Percentiles rank a stretch among this genome's conserved stretches.
phyloP scores from a whole-genome alignment of 129 eudicot genomes.

The Centrapalus pauciflorus region DNA sequence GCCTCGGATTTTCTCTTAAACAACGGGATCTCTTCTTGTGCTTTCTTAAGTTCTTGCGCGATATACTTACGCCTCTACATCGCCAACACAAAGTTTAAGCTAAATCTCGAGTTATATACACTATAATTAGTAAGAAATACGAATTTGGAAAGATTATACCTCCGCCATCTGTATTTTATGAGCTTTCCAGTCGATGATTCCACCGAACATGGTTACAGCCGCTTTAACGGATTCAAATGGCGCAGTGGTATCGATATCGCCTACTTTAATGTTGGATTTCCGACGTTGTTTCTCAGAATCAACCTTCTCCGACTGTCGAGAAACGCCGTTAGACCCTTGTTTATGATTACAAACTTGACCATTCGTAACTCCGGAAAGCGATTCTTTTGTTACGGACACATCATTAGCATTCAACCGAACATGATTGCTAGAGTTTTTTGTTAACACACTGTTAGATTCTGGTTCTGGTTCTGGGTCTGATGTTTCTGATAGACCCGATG shows the following conservation, averaged over 20 bases:
- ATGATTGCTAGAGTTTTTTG: background rate
- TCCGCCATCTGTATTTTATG: slow-evolving; percentile 42
- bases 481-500: background rate
- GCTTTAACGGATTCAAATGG: slow-evolving; percentile 65
- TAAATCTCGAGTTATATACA: background rate
- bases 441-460: background rate
- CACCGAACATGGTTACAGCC: slow-evolving; percentile 66
- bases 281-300: slow-evolving; percentile 1
- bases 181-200: slow-evolving; percentile 59
- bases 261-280: slow-evolving; percentile 7
- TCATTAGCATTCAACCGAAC: background rate
- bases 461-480: slow-evolving; percentile 17
- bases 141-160: slow-evolving; percentile 17
- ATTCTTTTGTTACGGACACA: slow-evolving; percentile 7
- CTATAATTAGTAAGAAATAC: background rate
- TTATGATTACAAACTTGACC: slow-evolving; percentile 12
- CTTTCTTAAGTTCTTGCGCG: slow-evolving; percentile 60
- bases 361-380: slow-evolving; percentile 22
- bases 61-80: slow-evolving; percentile 64
- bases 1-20: slow-evolving; percentile 52
- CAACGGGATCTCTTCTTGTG: slow-evolving; percentile 62
- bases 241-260: slow-evolving; percentile 46
- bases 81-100: background rate
- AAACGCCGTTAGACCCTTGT: slow-evolving; percentile 3
- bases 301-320: slow-evolving; percentile 4